Evolutionary conservation across 1,284 basidiomycete genomes (phyloP).

Genomic region (Vanrija pseudolonga): DNA sequence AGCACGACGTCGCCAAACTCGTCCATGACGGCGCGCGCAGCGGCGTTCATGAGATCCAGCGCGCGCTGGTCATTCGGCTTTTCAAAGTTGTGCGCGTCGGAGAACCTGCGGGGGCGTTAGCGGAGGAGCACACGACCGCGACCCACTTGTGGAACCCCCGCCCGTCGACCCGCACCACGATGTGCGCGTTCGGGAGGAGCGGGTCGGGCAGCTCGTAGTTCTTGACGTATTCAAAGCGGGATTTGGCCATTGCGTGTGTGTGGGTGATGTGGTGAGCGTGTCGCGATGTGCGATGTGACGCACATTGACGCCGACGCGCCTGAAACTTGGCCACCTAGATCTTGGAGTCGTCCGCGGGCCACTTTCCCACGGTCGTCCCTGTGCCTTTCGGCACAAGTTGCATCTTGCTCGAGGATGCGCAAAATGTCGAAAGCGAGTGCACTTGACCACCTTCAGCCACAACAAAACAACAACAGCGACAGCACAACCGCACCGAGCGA

Average conservation of each 20-base stretch:
- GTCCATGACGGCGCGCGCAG: conserved; percentile 76
- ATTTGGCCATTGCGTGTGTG: conserved; percentile 71
- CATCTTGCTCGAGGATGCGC: background rate
- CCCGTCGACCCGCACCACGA: conserved; percentile 86
- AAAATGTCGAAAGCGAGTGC: background rate
- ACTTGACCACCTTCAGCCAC: too few relatives aligned
- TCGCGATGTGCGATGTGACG: too few relatives aligned
- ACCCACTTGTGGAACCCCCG: conserved; percentile 87
- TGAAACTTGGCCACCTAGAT: background rate
- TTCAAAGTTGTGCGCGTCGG: conserved; percentile 70
- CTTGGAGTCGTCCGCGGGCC: background rate
- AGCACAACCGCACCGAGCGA: background rate
- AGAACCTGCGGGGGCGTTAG: conserved; percentile 60
- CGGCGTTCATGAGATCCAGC: conserved; percentile 86
- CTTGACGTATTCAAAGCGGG: conserved; percentile 85
- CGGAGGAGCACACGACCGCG: background rate
- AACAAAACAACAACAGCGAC: background rate
- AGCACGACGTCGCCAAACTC: conserved; percentile 76
- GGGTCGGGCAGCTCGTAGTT: conserved; percentile 85
- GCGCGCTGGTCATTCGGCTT: conserved; percentile 92
- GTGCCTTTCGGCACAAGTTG: background rate
- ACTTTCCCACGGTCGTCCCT: conserved; percentile 5
- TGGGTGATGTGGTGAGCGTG: too few relatives aligned
- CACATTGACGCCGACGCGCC: background rate
- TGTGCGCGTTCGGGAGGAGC: conserved; percentile 76